Conservation (phyloP, 441 rosid genomes). For the Rhodomyrtus psidioides region DNA sequence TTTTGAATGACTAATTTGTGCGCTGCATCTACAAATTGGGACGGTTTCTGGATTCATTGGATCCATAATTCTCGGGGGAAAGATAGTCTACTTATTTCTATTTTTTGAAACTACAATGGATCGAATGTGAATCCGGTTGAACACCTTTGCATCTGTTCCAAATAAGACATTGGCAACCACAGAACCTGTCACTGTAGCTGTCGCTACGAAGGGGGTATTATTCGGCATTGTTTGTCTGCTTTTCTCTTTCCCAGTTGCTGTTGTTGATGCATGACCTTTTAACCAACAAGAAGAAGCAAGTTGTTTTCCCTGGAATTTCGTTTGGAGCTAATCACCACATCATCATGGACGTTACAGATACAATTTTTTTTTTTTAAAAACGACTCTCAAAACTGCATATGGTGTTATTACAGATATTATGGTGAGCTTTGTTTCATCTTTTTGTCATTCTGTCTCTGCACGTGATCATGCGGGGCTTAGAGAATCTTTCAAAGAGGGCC, state of each 20-base stretch:
- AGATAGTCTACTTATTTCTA: background rate
- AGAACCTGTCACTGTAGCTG: background rate
- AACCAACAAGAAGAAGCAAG: background rate
- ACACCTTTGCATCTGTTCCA: background rate
- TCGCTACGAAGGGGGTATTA: background rate
- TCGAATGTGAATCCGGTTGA: background rate
- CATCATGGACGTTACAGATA: background rate
- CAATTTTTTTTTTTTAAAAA: too few relatives aligned
- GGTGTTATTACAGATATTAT: background rate
- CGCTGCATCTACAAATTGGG: background rate
- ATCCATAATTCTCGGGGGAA: background rate
- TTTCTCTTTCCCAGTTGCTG: background rate
- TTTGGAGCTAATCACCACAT: background rate
- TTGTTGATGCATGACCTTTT: background rate
- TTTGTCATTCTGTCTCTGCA: constrained; percentile 5
- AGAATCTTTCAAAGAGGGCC: constrained; percentile 11
- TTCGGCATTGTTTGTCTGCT: background rate
- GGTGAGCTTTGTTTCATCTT: background rate
- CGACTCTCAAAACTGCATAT: too few relatives aligned
- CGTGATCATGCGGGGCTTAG: constrained; percentile 17
- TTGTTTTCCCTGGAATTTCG: background rate
- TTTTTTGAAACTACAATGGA: background rate
- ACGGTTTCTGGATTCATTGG: background rate
- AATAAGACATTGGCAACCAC: background rate
- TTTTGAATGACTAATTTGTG: background rate